Conservation (phyloP, 306 rosid genomes). For the Prunus davidiana region DNA sequence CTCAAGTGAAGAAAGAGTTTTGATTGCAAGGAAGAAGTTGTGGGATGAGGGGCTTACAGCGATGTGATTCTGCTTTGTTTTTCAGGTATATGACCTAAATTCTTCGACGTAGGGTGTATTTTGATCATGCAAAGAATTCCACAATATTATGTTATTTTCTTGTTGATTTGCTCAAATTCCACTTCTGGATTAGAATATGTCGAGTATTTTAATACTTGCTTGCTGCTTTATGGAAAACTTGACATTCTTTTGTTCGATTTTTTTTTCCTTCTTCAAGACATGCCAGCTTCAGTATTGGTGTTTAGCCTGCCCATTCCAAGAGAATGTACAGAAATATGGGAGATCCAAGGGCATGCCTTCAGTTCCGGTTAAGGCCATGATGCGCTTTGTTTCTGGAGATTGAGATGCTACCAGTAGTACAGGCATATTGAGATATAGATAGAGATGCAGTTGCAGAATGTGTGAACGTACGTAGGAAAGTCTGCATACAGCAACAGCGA, state of each 20-base stretch:
- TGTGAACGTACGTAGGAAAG: neutral
- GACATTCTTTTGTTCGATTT: neutral
- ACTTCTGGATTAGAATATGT: neutral
- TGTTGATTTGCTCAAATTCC: neutral
- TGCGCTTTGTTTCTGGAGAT: neutral
- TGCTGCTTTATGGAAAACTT: constrained; percentile 5
- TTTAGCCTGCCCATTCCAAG: neutral
- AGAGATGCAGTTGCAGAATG: neutral
- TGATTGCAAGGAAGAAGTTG: constrained; percentile 53
- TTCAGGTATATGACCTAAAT: constrained; percentile 15
- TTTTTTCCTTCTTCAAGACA: neutral
- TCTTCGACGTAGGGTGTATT: neutral
- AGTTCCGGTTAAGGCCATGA: neutral
- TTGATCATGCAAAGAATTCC: neutral
- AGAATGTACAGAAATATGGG: neutral
- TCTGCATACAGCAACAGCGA: neutral
- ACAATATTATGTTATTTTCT: neutral
- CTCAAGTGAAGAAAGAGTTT: constrained; percentile 47
- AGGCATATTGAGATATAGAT: neutral
- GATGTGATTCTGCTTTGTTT: constrained; percentile 25
- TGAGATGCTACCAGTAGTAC: neutral
- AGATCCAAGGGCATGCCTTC: neutral
- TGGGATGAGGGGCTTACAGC: constrained; percentile 28
- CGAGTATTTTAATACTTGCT: too few relatives aligned
- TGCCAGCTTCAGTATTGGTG: neutral